These are phyloP conservation scores for Trifolium fragiferum DNA, from an alignment of 306 rosid genomes.

Conservation along the genomic window DNA sequence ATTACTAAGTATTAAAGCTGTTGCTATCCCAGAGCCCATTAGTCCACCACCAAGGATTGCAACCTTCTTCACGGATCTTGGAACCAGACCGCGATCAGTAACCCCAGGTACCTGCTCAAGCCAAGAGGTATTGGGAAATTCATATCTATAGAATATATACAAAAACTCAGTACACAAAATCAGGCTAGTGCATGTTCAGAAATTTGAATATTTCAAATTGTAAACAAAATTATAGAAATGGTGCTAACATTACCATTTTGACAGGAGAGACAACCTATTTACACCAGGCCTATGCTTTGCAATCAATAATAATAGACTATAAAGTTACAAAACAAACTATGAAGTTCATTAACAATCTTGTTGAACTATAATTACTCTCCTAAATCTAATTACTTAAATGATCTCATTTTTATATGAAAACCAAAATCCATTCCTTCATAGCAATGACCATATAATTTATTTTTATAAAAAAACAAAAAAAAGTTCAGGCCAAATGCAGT, in stretches of 20 bases:
- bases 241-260: background rate
- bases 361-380: slow-evolving; percentile 1
- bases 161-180: slow-evolving; percentile 5
- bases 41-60: slow-evolving; percentile 96
- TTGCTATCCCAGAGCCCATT: slow-evolving; percentile 99
- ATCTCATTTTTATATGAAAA: background rate
- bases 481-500: slow-evolving; percentile 8
- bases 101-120: slow-evolving; percentile 82
- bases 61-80: slow-evolving; percentile 78
- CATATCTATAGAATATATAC: slow-evolving; percentile 1
- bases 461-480: background rate
- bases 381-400: slow-evolving; percentile 3
- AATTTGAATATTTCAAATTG: slow-evolving; percentile 4
- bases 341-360: slow-evolving; percentile 17
- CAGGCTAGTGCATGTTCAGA: slow-evolving; percentile 25
- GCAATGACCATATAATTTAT: background rate
- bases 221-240: background rate
- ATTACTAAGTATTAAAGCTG: slow-evolving; percentile 76
- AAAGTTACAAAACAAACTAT: slow-evolving; percentile 1
- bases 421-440: background rate
- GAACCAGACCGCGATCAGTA: slow-evolving; percentile 82
- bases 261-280: slow-evolving; percentile 28
- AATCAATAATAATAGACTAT: background rate
- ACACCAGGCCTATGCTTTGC: slow-evolving; percentile 6
- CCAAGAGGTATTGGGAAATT: slow-evolving; percentile 34